Conservation (phyloP, 2,329 filamentous ascomycete genomes). For the Pezicula neosporulosa region DNA sequence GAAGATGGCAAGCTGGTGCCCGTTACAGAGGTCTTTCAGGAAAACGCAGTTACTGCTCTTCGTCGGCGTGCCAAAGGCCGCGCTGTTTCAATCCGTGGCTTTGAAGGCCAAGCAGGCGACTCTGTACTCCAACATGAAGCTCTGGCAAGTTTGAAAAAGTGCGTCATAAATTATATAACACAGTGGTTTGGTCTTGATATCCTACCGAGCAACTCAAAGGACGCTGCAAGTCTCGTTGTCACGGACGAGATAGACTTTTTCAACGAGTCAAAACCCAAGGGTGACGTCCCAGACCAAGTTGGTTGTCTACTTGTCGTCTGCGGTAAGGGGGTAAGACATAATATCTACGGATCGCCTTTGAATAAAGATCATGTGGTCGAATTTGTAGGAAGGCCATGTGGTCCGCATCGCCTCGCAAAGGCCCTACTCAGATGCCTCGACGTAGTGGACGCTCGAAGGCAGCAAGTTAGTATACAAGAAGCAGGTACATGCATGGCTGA, state of each 20-base stretch:
- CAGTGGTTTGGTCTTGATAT: slow-evolving; percentile 17
- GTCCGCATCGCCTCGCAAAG: slow-evolving; percentile 21
- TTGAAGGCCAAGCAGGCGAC: slow-evolving; percentile 8
- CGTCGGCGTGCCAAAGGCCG: slow-evolving; percentile 13
- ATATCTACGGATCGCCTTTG: slow-evolving; percentile 11
- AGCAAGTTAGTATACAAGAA: not conserved
- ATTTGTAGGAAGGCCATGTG: slow-evolving; percentile 20
- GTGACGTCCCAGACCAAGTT: slow-evolving; percentile 1
- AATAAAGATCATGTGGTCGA: slow-evolving; percentile 13
- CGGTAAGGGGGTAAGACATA: slow-evolving; percentile 12
- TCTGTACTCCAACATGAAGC: slow-evolving; percentile 10
- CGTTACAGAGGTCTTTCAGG: not conserved
- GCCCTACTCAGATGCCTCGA: slow-evolving; percentile 20
- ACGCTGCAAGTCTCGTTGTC: slow-evolving; percentile 14
- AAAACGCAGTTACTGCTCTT: slow-evolving; percentile 11
- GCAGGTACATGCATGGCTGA: slow-evolving; percentile 9
- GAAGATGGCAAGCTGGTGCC: not conserved
- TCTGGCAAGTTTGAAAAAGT: slow-evolving; percentile 11
- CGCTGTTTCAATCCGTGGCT: slow-evolving; percentile 17
- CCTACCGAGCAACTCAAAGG: not conserved
- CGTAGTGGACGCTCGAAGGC: slow-evolving; percentile 8
- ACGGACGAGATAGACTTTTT: slow-evolving; percentile 16
- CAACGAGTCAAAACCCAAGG: slow-evolving; percentile 3
- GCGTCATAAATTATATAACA: slow-evolving; percentile 16
- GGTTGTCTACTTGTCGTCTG: slow-evolving; percentile 15